Evolutionary conservation across 345 rosid genomes (phyloP).

Genomic region (Brassica rapa): DNA sequence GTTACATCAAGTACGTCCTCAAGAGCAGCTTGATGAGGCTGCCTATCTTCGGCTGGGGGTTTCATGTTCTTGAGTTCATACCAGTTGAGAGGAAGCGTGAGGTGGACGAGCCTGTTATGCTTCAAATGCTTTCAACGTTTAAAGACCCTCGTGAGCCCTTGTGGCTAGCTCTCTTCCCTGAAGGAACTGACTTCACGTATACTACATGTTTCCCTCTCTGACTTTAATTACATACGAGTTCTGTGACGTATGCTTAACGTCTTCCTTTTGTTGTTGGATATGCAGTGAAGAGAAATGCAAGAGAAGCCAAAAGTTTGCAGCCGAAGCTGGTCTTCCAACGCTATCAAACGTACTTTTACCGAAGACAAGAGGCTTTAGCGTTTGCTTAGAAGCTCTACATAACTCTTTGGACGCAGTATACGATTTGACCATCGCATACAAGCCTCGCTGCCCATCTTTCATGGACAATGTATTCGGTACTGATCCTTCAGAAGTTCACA

Average conservation of each 20-base stretch:
- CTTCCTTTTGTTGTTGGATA: conserved; percentile 18
- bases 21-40: conserved; percentile 84
- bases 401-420: conserved; percentile 76
- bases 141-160: conserved; percentile 68
- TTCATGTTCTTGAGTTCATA: conserved; percentile 79
- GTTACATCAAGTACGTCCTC: conserved; percentile 72
- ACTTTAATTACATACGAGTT: conserved; percentile 8
- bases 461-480: conserved; percentile 81
- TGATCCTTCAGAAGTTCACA: conserved; percentile 83
- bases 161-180: conserved; percentile 91
- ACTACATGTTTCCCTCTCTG: conserved; percentile 32
- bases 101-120: conserved; percentile 63
- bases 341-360: conserved; percentile 73
- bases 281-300: conserved; percentile 72
- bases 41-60: conserved; percentile 86
- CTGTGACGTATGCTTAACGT: not conserved
- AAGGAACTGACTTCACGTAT: conserved; percentile 88
- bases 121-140: conserved; percentile 62
- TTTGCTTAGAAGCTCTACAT: conserved; percentile 67
- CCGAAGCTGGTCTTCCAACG: conserved; percentile 72
- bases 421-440: conserved; percentile 76
- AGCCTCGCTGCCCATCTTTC: conserved; percentile 66
- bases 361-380: conserved; percentile 66
- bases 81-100: conserved; percentile 89
- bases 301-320: conserved; percentile 64